phyloP scores from a whole-genome alignment of 768 basidiomycete genomes.

The Trametes elegans region DNA sequence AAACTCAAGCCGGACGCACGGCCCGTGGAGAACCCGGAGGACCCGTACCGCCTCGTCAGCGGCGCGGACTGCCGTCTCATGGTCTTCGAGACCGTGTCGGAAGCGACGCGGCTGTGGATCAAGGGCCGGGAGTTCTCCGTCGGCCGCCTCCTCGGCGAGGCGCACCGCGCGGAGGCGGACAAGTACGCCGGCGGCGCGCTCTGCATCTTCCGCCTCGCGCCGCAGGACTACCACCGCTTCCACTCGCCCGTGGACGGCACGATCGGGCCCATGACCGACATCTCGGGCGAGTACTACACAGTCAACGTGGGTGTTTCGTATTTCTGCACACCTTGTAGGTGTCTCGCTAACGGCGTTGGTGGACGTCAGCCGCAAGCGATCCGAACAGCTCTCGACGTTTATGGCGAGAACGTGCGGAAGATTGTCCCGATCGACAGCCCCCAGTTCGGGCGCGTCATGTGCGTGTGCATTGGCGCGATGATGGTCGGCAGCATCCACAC shows the following conservation, averaged over 20 bases:
- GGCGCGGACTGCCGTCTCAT: slow-evolving; percentile 97
- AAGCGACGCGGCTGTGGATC: slow-evolving; percentile 93
- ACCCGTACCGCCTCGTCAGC: slow-evolving; percentile 78
- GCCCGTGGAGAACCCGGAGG: slow-evolving; percentile 66
- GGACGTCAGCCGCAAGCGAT: slow-evolving; percentile 81
- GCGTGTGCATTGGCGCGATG: slow-evolving; percentile 91
- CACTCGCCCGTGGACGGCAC: slow-evolving; percentile 83
- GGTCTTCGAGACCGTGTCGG: slow-evolving; percentile 82
- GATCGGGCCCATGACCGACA: slow-evolving; percentile 79
- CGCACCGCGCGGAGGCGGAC: slow-evolving; percentile 65
- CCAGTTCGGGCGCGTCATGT: slow-evolving; percentile 89
- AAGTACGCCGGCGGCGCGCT: slow-evolving; percentile 79
- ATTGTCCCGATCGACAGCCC: slow-evolving; percentile 90
- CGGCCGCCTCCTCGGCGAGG: slow-evolving; percentile 73
- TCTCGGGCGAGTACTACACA: slow-evolving; percentile 93
- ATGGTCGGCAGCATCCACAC: slow-evolving; percentile 91
- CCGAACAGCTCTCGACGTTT: slow-evolving; percentile 85
- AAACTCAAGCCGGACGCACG: slow-evolving; percentile 85
- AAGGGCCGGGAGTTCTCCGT: slow-evolving; percentile 94
- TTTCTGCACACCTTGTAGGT: neutral
- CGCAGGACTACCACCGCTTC: slow-evolving; percentile 96
- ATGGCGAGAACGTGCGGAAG: slow-evolving; percentile 91
- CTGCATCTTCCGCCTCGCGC: slow-evolving; percentile 88
- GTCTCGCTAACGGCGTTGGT: neutral
- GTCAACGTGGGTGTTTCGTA: slow-evolving; percentile 70